Conservation (phyloP, 2,329 filamentous ascomycete species). For the Penicillium sp. region DNA sequence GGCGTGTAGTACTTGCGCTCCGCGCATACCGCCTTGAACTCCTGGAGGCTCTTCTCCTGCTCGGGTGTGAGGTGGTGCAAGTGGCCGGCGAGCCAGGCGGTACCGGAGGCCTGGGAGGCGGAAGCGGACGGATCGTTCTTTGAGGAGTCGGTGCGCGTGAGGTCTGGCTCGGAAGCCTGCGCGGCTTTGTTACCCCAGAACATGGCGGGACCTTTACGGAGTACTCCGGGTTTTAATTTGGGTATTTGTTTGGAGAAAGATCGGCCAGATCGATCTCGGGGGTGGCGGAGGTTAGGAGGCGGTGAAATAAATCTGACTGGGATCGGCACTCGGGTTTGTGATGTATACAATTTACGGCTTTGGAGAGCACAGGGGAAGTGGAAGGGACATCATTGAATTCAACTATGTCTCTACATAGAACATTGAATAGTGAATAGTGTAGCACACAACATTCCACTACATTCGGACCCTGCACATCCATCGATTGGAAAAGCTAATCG, state of each 20-base stretch:
- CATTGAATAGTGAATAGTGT: too few relatives aligned
- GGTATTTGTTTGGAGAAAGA: conserved; percentile 1
- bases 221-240: neutral
- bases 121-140: conserved; percentile 41
- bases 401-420: neutral
- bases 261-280: neutral
- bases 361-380: neutral
- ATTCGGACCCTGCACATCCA: neutral
- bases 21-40: conserved; percentile 71
- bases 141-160: conserved; percentile 29
- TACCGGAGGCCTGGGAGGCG: conserved; percentile 38
- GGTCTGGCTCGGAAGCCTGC: conserved; percentile 30
- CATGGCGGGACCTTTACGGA: conserved; percentile 19
- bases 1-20: conserved; percentile 60
- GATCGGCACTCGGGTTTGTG: neutral
- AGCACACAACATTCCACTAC: too few relatives aligned
- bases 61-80: conserved; percentile 71
- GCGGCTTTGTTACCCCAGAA: conserved; percentile 35
- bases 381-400: neutral
- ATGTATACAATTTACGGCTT: neutral
- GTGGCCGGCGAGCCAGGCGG: conserved; percentile 61
- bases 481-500: conserved; percentile 3
- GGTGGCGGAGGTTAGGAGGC: conserved; percentile 7
- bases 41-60: conserved; percentile 67
- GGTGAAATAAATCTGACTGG: conserved; percentile 4